phyloP scores from a whole-genome alignment of 495 filamentous ascomycete genomes.

The Massariosphaeria phaeospora region DNA sequence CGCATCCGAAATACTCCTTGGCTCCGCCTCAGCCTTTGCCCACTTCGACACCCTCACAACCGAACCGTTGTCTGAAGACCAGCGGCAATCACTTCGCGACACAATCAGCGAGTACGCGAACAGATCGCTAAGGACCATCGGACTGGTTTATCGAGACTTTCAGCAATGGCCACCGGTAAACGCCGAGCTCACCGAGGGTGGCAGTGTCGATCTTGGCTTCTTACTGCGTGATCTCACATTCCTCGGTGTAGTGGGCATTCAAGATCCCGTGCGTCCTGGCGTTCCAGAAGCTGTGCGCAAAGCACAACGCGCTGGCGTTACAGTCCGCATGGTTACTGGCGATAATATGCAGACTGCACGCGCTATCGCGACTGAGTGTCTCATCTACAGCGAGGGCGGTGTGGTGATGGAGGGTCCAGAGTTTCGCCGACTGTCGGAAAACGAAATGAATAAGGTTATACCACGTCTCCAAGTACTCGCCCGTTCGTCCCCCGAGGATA shows the following conservation, averaged over 20 bases:
- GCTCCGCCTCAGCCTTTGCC: conserved; percentile 60
- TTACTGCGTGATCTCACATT: too few species aligned
- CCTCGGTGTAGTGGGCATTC: too few species aligned
- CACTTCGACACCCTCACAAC: conserved; percentile 38
- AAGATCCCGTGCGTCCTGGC: not conserved
- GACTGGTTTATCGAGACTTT: conserved; percentile 81
- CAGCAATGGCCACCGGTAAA: conserved; percentile 78
- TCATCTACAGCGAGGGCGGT: not conserved
- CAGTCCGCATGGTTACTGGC: conserved; percentile 10
- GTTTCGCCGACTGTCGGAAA: conserved; percentile 70
- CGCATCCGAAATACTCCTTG: conserved; percentile 65
- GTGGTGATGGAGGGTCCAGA: conserved; percentile 80
- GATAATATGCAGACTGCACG: conserved; percentile 2
- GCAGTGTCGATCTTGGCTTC: too few species aligned
- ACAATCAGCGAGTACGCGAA: conserved; percentile 76
- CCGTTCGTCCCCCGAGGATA: conserved; percentile 83
- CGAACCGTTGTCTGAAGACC: conserved; percentile 15
- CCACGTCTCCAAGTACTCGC: conserved; percentile 77
- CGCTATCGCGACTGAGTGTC: not conserved
- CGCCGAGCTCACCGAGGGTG: conserved; percentile 60
- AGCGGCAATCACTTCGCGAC: conserved; percentile 51
- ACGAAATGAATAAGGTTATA: conserved; percentile 65
- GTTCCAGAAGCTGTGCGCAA: not conserved
- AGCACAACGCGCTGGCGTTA: conserved; percentile 1
- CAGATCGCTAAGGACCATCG: conserved; percentile 81